Conservation (phyloP, 2,329 filamentous ascomycete species). For the Aphanoascus verrucosus region DNA sequence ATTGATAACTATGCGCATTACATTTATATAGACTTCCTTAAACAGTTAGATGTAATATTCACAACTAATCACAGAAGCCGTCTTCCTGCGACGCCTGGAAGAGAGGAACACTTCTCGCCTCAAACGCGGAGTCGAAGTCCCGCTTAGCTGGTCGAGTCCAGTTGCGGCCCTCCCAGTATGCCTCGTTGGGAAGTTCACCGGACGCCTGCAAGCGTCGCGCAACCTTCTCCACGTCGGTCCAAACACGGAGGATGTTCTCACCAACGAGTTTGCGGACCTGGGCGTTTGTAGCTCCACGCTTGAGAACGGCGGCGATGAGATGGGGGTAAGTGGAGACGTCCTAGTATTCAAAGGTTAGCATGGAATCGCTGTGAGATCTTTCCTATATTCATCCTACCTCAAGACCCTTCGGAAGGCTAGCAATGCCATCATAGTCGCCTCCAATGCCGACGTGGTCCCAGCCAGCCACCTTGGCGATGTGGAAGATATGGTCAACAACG, state of each 20-base stretch:
- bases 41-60: neutral
- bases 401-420: slow-evolving; percentile 18
- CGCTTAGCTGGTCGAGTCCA: slow-evolving; percentile 10
- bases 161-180: slow-evolving; percentile 14
- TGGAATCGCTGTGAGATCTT: neutral
- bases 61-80: too few species aligned
- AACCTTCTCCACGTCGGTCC: slow-evolving; percentile 17
- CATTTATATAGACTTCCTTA: too few species aligned
- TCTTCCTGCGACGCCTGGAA: neutral
- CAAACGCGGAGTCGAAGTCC: neutral
- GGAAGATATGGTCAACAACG: slow-evolving; percentile 32
- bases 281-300: slow-evolving; percentile 32
- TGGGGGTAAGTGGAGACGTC: slow-evolving; percentile 20
- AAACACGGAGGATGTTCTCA: slow-evolving; percentile 29
- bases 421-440: slow-evolving; percentile 27
- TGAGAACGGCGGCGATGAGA: slow-evolving; percentile 20
- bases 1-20: too few species aligned
- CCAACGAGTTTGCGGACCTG: slow-evolving; percentile 30
- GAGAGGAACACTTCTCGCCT: slow-evolving; percentile 4
- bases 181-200: slow-evolving; percentile 18
- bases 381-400: slow-evolving; percentile 15
- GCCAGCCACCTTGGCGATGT: slow-evolving; percentile 25
- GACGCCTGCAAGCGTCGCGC: slow-evolving; percentile 15
- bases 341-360: slow-evolving; percentile 5
- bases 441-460: slow-evolving; percentile 30